Evolutionary conservation across 2,329 filamentous ascomycete genomes (phyloP), one percentile per base, ranked within the genome.

Genomic region (Fusarium avenaceum): DNA sequence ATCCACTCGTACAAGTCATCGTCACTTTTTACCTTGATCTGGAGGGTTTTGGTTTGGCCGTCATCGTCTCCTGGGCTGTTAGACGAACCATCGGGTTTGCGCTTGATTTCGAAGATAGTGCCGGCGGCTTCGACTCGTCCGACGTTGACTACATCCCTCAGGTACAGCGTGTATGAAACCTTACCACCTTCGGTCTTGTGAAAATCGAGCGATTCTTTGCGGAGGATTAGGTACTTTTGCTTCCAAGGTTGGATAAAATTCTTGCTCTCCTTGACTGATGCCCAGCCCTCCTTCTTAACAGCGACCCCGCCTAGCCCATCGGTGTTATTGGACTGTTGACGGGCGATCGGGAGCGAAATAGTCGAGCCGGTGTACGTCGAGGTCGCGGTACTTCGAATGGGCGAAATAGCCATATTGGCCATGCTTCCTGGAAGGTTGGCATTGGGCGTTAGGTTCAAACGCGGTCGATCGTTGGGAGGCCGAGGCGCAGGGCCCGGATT

Each of bases 1-100:
- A 98, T 97, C 96, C 96, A 99, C 75, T 97, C 94, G 80, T 99
- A 99, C 54, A 99, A 89, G 72, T 99, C 96, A 76, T 97, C 95
- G 75, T 99, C 96, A 57, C 90, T 92, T 81, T 97, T 97, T 74
- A 98, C 94, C 77, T 92, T 93, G 78, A 97, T 96, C 68, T 96
- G 94, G 52, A 97, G 88, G 5, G 93, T 92, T 78, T 92, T 93
- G 60, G 90, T 92, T 10, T 90, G 87, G 33, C 92, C 90, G 69
- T 97, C 95, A 69, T 93, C 90, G 45, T 92, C 92, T 51, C 90
- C 88, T 13, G 93, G 87, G 63, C 91, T 92, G 50, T 86, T 88
- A 46, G 90, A 92, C 39, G 86, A 81, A 39, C 88, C 89, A 72
- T 90, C 90, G 47, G 89, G 85, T 57, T 87, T 85, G 64, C 94